Percentiles rank a stretch among this genome's conserved stretches.
Conservation (phyloP, 192 early-diverging fungal species). For the Phlyctochytrium planicorne region DNA sequence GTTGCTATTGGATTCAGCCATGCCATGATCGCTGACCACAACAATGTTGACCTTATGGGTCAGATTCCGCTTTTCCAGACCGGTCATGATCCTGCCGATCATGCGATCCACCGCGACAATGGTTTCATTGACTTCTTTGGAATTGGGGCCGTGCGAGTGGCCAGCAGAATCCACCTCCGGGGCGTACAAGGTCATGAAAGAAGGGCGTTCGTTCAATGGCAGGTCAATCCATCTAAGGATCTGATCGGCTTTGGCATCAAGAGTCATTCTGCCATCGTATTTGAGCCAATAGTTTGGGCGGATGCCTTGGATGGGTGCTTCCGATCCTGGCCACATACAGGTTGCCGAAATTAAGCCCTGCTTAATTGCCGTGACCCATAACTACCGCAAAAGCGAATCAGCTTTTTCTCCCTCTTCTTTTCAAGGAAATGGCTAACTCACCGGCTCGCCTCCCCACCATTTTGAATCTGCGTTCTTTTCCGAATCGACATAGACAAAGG, state of each 20-base stretch:
- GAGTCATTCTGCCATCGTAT: slow-evolving; percentile 45
- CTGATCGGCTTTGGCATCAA: slow-evolving; percentile 56
- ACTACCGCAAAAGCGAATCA: slow-evolving; percentile 33
- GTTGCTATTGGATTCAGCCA: slow-evolving; percentile 57
- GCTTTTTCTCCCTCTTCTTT: neutral
- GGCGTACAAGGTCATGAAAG: slow-evolving; percentile 75
- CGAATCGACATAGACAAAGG: slow-evolving; percentile 76
- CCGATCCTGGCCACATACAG: slow-evolving; percentile 86
- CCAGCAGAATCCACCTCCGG: slow-evolving; percentile 79
- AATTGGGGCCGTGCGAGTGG: slow-evolving; percentile 71
- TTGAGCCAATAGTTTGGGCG: slow-evolving; percentile 67
- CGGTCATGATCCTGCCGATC: slow-evolving; percentile 56
- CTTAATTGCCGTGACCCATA: slow-evolving; percentile 84
- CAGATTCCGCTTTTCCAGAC: slow-evolving; percentile 53
- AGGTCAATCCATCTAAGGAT: slow-evolving; percentile 78
- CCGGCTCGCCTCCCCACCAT: slow-evolving; percentile 92
- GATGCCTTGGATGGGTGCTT: slow-evolving; percentile 49
- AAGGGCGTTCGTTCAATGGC: slow-evolving; percentile 65
- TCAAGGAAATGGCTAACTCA: slow-evolving; percentile 30
- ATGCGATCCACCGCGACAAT: slow-evolving; percentile 57
- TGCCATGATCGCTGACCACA: slow-evolving; percentile 84
- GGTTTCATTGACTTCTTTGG: slow-evolving; percentile 55
- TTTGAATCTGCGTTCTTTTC: slow-evolving; percentile 57
- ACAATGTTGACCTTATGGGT: slow-evolving; percentile 63
- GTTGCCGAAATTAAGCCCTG: slow-evolving; percentile 69